Evolutionary conservation across 306 rosid species (phyloP).

Genomic region (Malus orientalis): DNA sequence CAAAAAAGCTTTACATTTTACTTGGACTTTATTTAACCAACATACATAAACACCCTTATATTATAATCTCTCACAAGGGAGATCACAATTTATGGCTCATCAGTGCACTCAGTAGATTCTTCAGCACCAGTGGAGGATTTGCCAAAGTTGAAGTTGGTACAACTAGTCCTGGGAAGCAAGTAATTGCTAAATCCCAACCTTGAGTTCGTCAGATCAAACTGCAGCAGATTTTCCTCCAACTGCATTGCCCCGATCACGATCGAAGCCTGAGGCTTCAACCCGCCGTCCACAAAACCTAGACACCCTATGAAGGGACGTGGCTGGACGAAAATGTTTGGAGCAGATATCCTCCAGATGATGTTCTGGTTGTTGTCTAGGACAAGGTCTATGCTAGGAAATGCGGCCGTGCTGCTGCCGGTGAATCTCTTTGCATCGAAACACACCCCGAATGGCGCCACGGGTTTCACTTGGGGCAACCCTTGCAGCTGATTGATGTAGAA

Average conservation of each 20-base stretch:
- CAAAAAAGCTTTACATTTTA: not conserved
- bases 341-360: slow-evolving; percentile 34
- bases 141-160: slow-evolving; percentile 31
- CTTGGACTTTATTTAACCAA: not conserved
- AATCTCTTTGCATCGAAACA: slow-evolving; percentile 31
- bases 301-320: slow-evolving; percentile 30
- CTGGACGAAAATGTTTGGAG: slow-evolving; percentile 31
- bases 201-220: slow-evolving; percentile 37
- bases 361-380: slow-evolving; percentile 14
- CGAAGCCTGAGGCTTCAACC: slow-evolving; percentile 17
- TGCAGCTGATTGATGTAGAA: slow-evolving; percentile 12
- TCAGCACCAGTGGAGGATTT: not conserved
- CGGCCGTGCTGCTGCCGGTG: not conserved
- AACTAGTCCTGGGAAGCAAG: slow-evolving; percentile 21
- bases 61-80: not conserved
- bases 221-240: slow-evolving; percentile 33
- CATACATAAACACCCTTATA: not conserved
- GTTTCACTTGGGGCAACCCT: slow-evolving; percentile 7
- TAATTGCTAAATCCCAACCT: slow-evolving; percentile 39
- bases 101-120: not conserved
- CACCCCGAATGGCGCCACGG: slow-evolving; percentile 38
- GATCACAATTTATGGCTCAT: not conserved
- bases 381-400: slow-evolving; percentile 31
- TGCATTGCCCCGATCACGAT: slow-evolving; percentile 32
- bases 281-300: slow-evolving; percentile 44